Evolutionary conservation across 176 grass and related monocot species (phyloP), one percentile per base, ranked within the genome.

Genomic region (Cenchrus purpureus): DNA sequence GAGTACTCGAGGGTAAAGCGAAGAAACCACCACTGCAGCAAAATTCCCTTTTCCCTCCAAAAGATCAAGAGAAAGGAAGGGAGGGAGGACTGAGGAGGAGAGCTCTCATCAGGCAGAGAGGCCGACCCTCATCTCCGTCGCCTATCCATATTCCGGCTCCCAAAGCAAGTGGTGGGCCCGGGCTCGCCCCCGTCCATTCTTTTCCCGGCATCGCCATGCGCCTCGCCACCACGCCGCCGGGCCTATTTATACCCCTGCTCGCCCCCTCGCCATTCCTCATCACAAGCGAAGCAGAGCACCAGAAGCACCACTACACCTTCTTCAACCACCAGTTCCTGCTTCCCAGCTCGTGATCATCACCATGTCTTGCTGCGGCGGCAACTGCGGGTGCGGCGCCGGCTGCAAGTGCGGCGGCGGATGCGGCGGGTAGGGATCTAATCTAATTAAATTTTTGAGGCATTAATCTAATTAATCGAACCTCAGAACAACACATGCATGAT

Each of bases 321-420:
- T 17, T 15, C n/a, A 2, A 56, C 15, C 19, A 29, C 6, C 48
- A 45, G 45, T 49, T 62, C 56, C 25, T 10, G 6, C 12, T 74
- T 13, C 50, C 54, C 22, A 68, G 29, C 25, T 25, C 25, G 25
- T 25, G 25, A 25, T 25, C 28, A 37, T 13, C 53, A 40, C 31
- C 64, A 92, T 92, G 90, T 97, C 92, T 92, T 92, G 97, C 93
- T 95, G 97, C 85, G 29, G 71, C 14, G 97, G 93, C n/a, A 96
- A 86, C 31, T 98, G 97, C 76, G 90, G 89, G 6, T 99, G 97
- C 79, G 97, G 93, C 68, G 37, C 86, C 25, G 60, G 54, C 86
- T 98, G 97, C 93, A 3, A 58, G 37, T 98, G 97, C 85, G 90
- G 97, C 86, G 65, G 0, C 73, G 86, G 91, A 4, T 98, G 97